A percentile compares a stretch with the other conserved stretches of the same genome.
phyloP scores from a whole-genome alignment of 768 basidiomycete genomes.

The Leucocoprinus sp. region DNA sequence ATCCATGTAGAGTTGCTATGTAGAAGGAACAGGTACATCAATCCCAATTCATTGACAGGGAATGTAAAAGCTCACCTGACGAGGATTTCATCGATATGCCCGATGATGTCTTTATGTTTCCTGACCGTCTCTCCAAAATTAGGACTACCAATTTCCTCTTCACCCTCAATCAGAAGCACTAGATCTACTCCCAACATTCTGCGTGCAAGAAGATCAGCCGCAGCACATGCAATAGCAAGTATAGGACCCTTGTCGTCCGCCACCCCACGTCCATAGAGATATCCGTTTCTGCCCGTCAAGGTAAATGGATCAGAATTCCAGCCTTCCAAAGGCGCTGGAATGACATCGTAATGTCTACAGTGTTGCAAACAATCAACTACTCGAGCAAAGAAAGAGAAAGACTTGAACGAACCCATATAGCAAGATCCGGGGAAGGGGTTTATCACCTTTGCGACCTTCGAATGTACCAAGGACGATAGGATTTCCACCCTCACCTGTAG shows the following conservation, averaged over 20 bases:
- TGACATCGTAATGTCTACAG: constrained; percentile 98
- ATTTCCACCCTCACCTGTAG: constrained; percentile 68
- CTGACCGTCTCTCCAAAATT: constrained; percentile 77
- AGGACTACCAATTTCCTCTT: constrained; percentile 90
- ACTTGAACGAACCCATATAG: constrained; percentile 70
- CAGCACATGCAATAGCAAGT: constrained; percentile 84
- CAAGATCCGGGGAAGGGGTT: constrained; percentile 62
- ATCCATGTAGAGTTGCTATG: constrained; percentile 94
- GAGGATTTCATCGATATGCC: constrained; percentile 81
- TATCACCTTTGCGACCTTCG: constrained; percentile 52
- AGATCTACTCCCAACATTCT: constrained; percentile 79
- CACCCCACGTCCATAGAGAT: constrained; percentile 83
- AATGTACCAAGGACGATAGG: constrained; percentile 91
- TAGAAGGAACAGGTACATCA: not conserved
- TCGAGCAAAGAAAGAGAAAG: not conserved
- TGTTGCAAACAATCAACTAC: constrained; percentile 1
- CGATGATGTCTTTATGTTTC: constrained; percentile 74
- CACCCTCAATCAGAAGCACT: constrained; percentile 89
- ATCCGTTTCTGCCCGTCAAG: constrained; percentile 78
- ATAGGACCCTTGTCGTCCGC: constrained; percentile 97
- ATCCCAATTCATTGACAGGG: not conserved
- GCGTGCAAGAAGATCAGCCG: constrained; percentile 64
- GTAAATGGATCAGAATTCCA: constrained; percentile 86
- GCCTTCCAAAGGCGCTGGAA: constrained; percentile 61
- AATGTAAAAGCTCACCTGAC: constrained; percentile 61